These are phyloP conservation scores for Daldinia caldariorum DNA, from an alignment of 495 filamentous ascomycete genomes.

Conservation along the genomic window DNA sequence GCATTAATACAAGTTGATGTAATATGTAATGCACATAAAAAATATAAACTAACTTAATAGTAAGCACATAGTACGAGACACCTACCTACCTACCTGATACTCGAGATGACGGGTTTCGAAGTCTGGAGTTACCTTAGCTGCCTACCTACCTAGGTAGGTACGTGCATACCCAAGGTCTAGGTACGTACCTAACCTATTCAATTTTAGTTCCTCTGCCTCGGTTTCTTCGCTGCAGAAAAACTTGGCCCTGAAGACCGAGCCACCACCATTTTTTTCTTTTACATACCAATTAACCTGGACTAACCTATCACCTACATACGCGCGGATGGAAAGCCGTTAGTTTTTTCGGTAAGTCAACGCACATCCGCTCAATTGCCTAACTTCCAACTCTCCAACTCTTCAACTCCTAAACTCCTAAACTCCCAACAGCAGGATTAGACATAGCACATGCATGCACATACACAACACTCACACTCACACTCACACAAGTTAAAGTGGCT, in stretches of 20 bases:
- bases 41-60: conserved; percentile 29
- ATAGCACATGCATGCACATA: not conserved
- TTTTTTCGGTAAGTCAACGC: conserved; percentile 35
- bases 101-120: too few relatives aligned
- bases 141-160: too few relatives aligned
- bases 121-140: too few relatives aligned
- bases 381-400: too few relatives aligned
- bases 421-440: not conserved
- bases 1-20: too few relatives aligned
- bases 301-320: not conserved
- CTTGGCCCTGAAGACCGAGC: not conserved
- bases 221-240: conserved; percentile 31
- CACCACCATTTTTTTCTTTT: conserved; percentile 7
- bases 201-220: not conserved
- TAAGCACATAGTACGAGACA: conserved; percentile 27
- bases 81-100: conserved; percentile 1
- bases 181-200: too few relatives aligned
- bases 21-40: not conserved
- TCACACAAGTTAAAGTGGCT: conserved; percentile 6
- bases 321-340: not conserved
- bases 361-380: not conserved
- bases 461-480: too few relatives aligned
- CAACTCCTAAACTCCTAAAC: too few relatives aligned
- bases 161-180: too few relatives aligned
- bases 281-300: not conserved